phyloP scores from a whole-genome alignment of 192 early-diverging fungal species.

The Backusella psychrophila region DNA sequence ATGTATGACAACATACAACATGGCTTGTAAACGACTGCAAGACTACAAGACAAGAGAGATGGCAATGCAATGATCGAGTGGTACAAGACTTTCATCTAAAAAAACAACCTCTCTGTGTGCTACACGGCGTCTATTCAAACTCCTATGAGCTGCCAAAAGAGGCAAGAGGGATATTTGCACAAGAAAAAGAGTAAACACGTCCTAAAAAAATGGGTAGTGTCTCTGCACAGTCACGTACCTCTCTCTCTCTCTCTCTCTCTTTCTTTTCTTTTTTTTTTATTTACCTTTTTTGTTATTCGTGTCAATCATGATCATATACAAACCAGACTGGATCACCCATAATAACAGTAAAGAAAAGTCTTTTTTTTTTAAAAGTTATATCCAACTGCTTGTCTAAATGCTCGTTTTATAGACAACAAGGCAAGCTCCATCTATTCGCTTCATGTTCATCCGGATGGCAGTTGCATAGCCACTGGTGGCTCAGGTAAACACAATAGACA shows the following conservation, averaged over 20 bases:
- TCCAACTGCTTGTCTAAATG: slow-evolving; percentile 16
- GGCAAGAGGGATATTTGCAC: no score
- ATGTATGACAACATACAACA: no score
- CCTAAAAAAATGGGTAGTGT: no score
- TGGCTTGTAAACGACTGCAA: no score
- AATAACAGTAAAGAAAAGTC: slow-evolving; percentile 57
- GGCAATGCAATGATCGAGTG: no score
- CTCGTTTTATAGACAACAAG: slow-evolving; percentile 33
- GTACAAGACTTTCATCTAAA: no score
- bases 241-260: slow-evolving; percentile 18
- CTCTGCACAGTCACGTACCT: no score
- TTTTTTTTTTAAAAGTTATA: not conserved
- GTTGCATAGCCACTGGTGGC: slow-evolving; percentile 81
- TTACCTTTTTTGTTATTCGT: not conserved
- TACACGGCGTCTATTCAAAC: no score
- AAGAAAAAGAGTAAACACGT: no score
- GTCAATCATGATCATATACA: slow-evolving; percentile 60
- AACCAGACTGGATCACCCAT: slow-evolving; percentile 73
- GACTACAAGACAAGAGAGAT: no score
- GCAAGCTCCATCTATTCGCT: slow-evolving; percentile 77
- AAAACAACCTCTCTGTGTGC: no score
- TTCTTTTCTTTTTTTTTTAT: not conserved
- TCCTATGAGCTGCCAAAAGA: no score
- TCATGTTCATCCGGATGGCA: slow-evolving; percentile 81
- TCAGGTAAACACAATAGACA: slow-evolving; percentile 49